These are phyloP conservation scores for Amylocarpus encephaloides DNA, from an alignment of 2,329 filamentous ascomycete genomes.

Conservation along the genomic window DNA sequence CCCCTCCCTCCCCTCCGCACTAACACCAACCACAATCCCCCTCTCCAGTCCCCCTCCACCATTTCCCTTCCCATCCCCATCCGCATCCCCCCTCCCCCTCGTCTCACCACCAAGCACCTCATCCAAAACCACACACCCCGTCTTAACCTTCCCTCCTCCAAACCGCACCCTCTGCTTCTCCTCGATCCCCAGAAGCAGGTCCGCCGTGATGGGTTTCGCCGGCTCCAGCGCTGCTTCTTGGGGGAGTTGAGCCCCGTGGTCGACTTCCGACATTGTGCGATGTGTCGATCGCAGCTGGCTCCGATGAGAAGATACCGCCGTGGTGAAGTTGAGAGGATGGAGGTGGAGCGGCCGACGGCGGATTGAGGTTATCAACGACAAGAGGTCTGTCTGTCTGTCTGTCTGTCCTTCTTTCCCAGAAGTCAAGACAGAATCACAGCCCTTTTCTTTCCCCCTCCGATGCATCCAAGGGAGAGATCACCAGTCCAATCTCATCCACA, in stretches of 20 bases:
- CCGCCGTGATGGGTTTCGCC: constrained; percentile 22
- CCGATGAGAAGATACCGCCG: too few species aligned
- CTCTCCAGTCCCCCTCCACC: constrained; percentile 16
- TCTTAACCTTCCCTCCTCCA: constrained; percentile 16
- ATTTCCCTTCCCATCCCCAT: constrained; percentile 11
- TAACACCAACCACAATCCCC: constrained; percentile 27
- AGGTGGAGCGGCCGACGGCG: too few species aligned
- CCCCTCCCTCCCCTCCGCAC: constrained; percentile 18
- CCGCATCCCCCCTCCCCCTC: constrained; percentile 12
- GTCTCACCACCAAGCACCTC: constrained; percentile 23
- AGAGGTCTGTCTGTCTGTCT: too few species aligned
- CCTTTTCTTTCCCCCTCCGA: too few species aligned
- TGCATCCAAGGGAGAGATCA: too few species aligned
- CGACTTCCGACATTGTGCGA: neutral
- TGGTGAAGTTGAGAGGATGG: too few species aligned
- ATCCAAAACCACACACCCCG: constrained; percentile 25
- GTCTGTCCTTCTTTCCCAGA: too few species aligned
- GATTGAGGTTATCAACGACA: too few species aligned
- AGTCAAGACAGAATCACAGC: too few species aligned
- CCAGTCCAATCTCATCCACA: too few species aligned
- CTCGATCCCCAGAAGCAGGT: constrained; percentile 22
- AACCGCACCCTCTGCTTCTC: constrained; percentile 18
- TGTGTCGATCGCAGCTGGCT: neutral
- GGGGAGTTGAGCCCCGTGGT: neutral
- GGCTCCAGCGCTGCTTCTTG: neutral